Evolutionary conservation across 192 early-diverging fungal species (phyloP).

Genomic region (Podila minutissima): DNA sequence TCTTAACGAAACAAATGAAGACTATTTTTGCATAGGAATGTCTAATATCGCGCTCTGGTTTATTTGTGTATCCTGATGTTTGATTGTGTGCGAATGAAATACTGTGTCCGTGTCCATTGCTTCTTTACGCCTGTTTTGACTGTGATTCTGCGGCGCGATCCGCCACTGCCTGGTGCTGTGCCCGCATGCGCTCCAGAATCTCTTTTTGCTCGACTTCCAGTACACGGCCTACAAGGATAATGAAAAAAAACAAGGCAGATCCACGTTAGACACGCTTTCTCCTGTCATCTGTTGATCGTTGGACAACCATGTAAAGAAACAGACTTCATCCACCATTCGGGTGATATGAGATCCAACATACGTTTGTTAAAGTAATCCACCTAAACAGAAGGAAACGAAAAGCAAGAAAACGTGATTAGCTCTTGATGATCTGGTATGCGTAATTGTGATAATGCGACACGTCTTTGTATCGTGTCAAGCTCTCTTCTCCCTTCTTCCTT

Average conservation of each 20-base stretch:
- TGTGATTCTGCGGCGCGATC: constrained; percentile 24
- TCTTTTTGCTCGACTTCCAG: constrained; percentile 59
- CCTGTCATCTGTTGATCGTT: too few species aligned
- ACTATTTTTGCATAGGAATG: too few species aligned
- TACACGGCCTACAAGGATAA: constrained; percentile 42
- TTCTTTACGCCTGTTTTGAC: constrained; percentile 8
- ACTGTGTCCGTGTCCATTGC: not conserved
- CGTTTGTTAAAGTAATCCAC: constrained; percentile 69
- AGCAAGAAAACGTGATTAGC: constrained; percentile 2
- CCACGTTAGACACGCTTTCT: not conserved
- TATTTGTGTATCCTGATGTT: too few species aligned
- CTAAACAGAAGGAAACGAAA: constrained; percentile 18
- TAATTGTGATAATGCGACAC: too few species aligned
- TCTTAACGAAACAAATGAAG: too few species aligned
- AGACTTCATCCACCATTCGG: too few species aligned
- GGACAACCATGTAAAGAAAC: too few species aligned
- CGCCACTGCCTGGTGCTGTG: constrained; percentile 43
- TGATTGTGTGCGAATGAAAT: too few species aligned
- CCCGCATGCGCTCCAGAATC: constrained; percentile 54
- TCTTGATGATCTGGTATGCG: too few species aligned
- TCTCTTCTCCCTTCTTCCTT: not conserved
- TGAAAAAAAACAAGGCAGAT: not conserved
- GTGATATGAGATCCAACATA: not conserved
- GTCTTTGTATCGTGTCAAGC: not conserved
- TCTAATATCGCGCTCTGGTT: too few species aligned